phyloP scores from a whole-genome alignment of 257 asterid species.

The Solanum medicagineum region DNA sequence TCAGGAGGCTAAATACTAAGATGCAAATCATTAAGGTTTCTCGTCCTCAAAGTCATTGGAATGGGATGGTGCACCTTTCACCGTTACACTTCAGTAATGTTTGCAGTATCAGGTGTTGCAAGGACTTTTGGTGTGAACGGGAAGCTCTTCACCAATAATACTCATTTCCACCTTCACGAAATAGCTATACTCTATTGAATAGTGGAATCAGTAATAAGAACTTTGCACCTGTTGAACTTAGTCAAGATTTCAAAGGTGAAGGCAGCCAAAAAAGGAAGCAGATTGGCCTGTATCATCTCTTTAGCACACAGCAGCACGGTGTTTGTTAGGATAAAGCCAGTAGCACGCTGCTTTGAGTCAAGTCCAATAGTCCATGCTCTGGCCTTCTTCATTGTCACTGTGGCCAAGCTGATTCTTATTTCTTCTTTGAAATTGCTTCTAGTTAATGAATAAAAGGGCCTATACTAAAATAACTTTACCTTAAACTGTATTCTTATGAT shows the following conservation, averaged over 20 bases:
- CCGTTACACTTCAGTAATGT: not conserved
- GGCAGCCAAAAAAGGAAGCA: not conserved
- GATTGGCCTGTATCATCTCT: not conserved
- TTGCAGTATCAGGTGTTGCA: not conserved
- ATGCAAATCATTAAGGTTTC: not conserved
- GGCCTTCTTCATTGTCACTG: not conserved
- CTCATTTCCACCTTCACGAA: not conserved
- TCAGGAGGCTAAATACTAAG: not conserved
- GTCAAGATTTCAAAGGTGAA: not conserved
- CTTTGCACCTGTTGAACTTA: not conserved
- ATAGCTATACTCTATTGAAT: not conserved
- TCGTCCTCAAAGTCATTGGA: not conserved
- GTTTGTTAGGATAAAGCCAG: not conserved
- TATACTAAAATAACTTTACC: not conserved
- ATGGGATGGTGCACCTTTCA: not conserved
- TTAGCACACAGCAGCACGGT: not conserved
- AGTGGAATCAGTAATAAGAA: not conserved
- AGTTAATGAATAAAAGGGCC: not conserved
- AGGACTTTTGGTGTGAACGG: not conserved
- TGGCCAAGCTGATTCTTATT: not conserved
- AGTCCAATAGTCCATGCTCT: too few species aligned
- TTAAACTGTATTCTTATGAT: not conserved
- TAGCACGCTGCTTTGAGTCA: too few species aligned
- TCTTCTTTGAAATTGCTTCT: not conserved
- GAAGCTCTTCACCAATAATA: not conserved